Evolutionary conservation across 164 flowering plant genomes (phyloP).

Genomic region (Sedum album): DNA sequence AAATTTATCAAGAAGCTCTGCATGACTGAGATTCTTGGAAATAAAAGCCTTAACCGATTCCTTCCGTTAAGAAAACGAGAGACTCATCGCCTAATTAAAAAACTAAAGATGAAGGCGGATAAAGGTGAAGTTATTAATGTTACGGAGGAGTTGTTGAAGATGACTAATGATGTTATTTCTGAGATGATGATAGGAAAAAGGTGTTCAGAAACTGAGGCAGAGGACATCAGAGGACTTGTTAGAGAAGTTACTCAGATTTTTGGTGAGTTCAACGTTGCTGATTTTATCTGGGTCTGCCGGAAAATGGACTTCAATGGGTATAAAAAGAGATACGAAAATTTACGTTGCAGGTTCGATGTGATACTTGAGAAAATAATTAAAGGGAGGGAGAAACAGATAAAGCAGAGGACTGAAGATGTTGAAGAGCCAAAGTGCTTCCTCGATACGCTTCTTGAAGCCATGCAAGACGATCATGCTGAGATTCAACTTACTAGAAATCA

Average conservation of each 20-base stretch:
- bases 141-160: constrained; percentile 14
- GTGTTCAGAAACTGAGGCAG: constrained; percentile 22
- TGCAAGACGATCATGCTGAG: constrained; percentile 15
- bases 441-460: constrained; percentile 15
- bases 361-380: constrained; percentile 29
- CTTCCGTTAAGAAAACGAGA: constrained; percentile 19
- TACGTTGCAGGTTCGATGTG: constrained; percentile 14
- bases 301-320: constrained; percentile 21
- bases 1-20: constrained; percentile 44
- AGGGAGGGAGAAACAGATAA: constrained; percentile 13
- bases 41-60: constrained; percentile 15
- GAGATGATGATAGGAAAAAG: constrained; percentile 24
- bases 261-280: constrained; percentile 22
- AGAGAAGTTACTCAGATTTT: constrained; percentile 21
- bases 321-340: constrained; percentile 12
- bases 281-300: constrained; percentile 20
- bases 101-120: constrained; percentile 9
- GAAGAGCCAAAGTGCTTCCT: constrained; percentile 14
- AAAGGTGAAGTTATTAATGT: constrained; percentile 15
- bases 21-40: constrained; percentile 32
- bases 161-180: constrained; percentile 22
- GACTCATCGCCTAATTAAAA: constrained; percentile 14
- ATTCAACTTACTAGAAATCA: constrained; percentile 17
- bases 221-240: constrained; percentile 5
- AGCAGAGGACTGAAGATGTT: neutral